A percentile compares a stretch with the other conserved stretches of the same genome.
phyloP scores from a whole-genome alignment of 106 monocot genomes.

The Ottelia alismoides region DNA sequence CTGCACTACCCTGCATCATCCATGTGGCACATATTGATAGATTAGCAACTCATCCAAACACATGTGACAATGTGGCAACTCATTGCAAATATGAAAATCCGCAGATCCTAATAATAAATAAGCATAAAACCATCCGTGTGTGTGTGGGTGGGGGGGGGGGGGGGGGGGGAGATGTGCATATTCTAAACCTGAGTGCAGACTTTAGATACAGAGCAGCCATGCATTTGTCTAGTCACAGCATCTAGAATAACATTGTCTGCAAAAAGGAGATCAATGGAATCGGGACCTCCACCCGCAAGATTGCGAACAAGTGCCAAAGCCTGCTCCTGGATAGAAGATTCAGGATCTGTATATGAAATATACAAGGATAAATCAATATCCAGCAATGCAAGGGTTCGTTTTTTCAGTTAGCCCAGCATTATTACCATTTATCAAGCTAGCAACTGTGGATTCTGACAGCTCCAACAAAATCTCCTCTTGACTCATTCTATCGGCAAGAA shows the following conservation, averaged over 20 bases:
- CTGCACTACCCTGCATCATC: no score
- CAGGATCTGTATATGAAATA: slow-evolving; percentile 42
- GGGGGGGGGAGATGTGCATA: no score
- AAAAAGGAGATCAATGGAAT: slow-evolving; percentile 27
- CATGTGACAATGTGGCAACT: no score
- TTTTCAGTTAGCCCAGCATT: not conserved
- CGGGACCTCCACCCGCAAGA: slow-evolving; percentile 48
- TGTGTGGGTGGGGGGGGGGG: no score
- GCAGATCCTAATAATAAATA: no score
- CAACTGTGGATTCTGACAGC: slow-evolving; percentile 37
- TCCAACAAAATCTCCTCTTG: slow-evolving; percentile 53
- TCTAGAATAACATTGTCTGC: slow-evolving; percentile 33
- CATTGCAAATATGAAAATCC: no score
- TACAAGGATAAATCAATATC: not conserved
- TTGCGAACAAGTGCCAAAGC: slow-evolving; percentile 62
- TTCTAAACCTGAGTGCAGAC: slow-evolving; percentile 82
- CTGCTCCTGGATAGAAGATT: slow-evolving; percentile 65
- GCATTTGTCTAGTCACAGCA: slow-evolving; percentile 48
- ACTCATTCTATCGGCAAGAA: slow-evolving; percentile 36
- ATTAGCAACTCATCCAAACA: no score
- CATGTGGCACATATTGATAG: no score
- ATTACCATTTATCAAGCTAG: slow-evolving; percentile 66
- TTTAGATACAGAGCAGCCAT: slow-evolving; percentile 22
- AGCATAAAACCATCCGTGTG: no score
- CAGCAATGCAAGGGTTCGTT: no score